These are phyloP conservation scores for Acmispon strigosus DNA, from an alignment of 306 rosid species.

Conservation along the genomic window DNA sequence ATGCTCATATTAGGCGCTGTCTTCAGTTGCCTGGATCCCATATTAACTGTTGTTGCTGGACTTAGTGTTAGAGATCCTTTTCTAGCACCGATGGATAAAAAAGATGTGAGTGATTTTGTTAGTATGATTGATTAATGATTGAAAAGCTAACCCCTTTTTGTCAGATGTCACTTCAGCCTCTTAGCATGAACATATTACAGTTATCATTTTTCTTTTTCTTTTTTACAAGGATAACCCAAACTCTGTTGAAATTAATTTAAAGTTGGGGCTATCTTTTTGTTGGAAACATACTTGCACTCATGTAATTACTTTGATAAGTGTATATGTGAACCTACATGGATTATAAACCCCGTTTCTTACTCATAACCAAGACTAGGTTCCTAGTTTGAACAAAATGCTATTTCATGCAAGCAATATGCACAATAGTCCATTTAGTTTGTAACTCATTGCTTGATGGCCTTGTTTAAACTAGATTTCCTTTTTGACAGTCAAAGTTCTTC, in stretches of 20 bases:
- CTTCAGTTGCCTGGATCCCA: conserved; percentile 89
- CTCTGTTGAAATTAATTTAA: not conserved
- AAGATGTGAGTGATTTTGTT: conserved; percentile 61
- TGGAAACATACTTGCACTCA: not conserved
- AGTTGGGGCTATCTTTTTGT: not conserved
- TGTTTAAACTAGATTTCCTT: conserved; percentile 19
- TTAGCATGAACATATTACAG: not conserved
- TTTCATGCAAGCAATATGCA: not conserved
- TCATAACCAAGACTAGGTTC: too few species aligned
- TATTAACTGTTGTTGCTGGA: conserved; percentile 85
- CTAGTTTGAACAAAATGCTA: too few species aligned
- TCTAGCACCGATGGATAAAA: conserved; percentile 76
- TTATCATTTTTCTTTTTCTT: too few species aligned
- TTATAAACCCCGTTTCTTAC: not conserved
- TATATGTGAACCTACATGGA: not conserved
- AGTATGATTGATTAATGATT: not conserved
- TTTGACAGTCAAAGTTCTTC: conserved; percentile 19
- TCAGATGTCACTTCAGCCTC: not conserved
- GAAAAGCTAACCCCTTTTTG: conserved; percentile 1
- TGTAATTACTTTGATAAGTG: too few species aligned
- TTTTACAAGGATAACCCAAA: not conserved
- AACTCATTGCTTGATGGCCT: conserved; percentile 1
- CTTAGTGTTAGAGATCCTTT: conserved; percentile 97
- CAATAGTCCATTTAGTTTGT: not conserved
- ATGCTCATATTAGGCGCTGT: conserved; percentile 84